phyloP scores from a whole-genome alignment of 768 basidiomycete species.

The Boletus vermiculosoides region DNA sequence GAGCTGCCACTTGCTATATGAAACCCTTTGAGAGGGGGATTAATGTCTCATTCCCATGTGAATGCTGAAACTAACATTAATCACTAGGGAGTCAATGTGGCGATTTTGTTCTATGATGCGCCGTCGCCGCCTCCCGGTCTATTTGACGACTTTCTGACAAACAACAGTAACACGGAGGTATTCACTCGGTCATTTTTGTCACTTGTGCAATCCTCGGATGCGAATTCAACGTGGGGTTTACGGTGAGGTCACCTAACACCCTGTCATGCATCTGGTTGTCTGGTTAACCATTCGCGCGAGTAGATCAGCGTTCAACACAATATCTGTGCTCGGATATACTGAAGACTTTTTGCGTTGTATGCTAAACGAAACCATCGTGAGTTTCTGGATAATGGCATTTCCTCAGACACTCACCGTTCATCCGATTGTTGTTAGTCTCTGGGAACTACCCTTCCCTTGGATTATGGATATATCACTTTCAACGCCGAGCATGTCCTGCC shows the following conservation, averaged over 20 bases:
- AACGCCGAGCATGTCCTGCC: conserved; percentile 53
- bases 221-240: conserved; percentile 18
- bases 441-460: conserved; percentile 37
- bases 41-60: conserved; percentile 1
- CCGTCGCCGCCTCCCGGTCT: conserved; percentile 30
- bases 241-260: conserved; percentile 20
- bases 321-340: conserved; percentile 26
- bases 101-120: conserved; percentile 57
- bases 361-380: conserved; percentile 17
- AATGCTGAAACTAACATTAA: conserved; percentile 6
- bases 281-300: not conserved
- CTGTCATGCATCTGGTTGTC: not conserved
- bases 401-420: not conserved
- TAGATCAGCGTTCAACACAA: conserved; percentile 24
- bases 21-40: not conserved
- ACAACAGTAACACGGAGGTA: conserved; percentile 7
- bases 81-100: conserved; percentile 18
- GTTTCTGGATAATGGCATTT: not conserved
- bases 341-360: conserved; percentile 20
- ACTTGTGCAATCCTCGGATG: conserved; percentile 22
- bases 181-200: conserved; percentile 27
- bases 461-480: conserved; percentile 43
- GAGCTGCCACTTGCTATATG: not conserved
- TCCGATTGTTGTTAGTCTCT: conserved; percentile 36
- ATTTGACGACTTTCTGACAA: conserved; percentile 33